phyloP scores from a whole-genome alignment of 306 rosid species.

The Cucurbita moschata region DNA sequence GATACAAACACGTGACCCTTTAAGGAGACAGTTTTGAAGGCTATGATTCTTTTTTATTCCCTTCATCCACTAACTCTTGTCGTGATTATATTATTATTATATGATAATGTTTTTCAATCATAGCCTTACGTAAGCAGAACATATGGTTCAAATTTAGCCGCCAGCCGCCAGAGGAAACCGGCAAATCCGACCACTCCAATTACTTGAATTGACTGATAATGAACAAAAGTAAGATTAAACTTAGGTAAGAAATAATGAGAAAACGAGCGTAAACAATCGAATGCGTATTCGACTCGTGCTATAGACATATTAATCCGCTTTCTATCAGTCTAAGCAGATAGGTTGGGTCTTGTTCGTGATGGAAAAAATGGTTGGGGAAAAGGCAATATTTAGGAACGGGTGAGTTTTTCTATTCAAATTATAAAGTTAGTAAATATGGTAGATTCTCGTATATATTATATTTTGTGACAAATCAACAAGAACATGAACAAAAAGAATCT shows the following conservation, averaged over 20 bases:
- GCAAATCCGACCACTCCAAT: not conserved
- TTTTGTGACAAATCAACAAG: too few species aligned
- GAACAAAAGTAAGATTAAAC: not conserved
- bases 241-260: too few species aligned
- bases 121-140: not conserved
- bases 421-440: too few species aligned
- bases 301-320: not conserved
- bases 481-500: too few species aligned
- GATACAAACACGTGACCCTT: not conserved
- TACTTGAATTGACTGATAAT: not conserved
- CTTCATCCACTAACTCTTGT: not conserved
- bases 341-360: not conserved
- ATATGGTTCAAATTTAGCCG: not conserved
- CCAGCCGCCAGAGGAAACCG: not conserved
- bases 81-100: not conserved
- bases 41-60: not conserved
- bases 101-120: not conserved
- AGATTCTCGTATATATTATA: too few species aligned
- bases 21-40: constrained; percentile 5
- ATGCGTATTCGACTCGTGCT: too few species aligned
- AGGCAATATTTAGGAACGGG: not conserved
- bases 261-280: too few species aligned
- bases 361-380: not conserved
- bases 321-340: not conserved
- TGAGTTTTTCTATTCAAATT: not conserved